Evolutionary conservation across 2,329 filamentous ascomycete genomes (phyloP), one percentile per base, ranked within the genome.

Genomic region (Teratosphaeria destructans): DNA sequence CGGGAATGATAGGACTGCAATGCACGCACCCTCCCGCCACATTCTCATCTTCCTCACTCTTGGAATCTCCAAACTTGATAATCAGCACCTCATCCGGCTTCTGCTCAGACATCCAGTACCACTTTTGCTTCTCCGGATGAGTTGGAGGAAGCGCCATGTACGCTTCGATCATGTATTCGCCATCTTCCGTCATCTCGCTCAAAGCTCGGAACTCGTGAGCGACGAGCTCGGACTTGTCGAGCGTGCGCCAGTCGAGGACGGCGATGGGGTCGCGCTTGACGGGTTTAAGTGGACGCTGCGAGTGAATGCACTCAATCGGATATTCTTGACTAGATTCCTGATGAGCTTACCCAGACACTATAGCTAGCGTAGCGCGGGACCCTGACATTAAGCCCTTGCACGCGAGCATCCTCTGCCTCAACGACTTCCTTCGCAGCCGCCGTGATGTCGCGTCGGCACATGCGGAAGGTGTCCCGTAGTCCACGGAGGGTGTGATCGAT

Each of bases 121-220:
- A 58, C 37, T 27, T 54, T 34, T 58, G 57, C 32, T 43, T 27
- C 3, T 34, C 54, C 14, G 54, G 34, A 19, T 55, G 37, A 16
- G 32, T 52, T n/a, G 54, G n/a, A 23, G 57, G 57, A n/a, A 52
- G n/a, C 27, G 54, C 49, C 16, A 52, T 43, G 19, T 53, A 32
- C 29, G 37, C 49, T 43, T 58, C 57, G 12, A 58, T 47, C 57
- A 58, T 55, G 57, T 58, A 58, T 43, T 58, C 57, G 7, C 57
- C 57, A 23, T 52, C 54, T 23, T 55, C 52, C 57, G 43, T 26
- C 12, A 58, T 32, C 14, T 55, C 52, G 35, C 57, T 55, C 26
- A 34, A 26, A 11, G 57, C 57, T 11, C 57, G 49, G 32, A 54
- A 58, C 52, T 58, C 57, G 29, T 54, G 32, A 32, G 57, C 49